phyloP scores from a whole-genome alignment of 352 stramenopile species.

The Pythium dissimile region DNA sequence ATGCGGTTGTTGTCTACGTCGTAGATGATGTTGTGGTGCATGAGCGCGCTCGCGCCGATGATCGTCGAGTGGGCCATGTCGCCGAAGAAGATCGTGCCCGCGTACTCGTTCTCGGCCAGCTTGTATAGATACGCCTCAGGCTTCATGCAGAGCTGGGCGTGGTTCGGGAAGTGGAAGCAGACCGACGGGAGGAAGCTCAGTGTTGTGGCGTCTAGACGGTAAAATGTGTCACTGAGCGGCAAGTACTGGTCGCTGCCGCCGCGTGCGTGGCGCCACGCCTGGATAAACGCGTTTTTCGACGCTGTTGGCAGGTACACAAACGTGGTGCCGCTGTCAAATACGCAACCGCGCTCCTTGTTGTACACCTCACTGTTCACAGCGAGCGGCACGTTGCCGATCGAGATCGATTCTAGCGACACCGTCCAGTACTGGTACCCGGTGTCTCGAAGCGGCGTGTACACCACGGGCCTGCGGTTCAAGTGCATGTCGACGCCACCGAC shows the following conservation, averaged over 20 bases:
- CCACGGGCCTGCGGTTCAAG: conserved; percentile 69
- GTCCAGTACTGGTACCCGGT: conserved; percentile 83
- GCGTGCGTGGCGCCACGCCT: conserved; percentile 44
- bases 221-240: conserved; percentile 45
- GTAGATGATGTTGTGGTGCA: conserved; percentile 77
- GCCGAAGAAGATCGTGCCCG: conserved; percentile 67
- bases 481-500: conserved; percentile 86
- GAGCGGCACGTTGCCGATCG: conserved; percentile 33
- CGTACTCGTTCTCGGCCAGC: conserved; percentile 36
- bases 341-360: conserved; percentile 63
- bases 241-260: conserved; percentile 36
- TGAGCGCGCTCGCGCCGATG: conserved; percentile 60
- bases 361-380: conserved; percentile 36
- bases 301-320: conserved; percentile 67
- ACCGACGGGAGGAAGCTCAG: conserved; percentile 43
- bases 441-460: conserved; percentile 81
- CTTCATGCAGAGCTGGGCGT: conserved; percentile 48
- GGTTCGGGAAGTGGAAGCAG: conserved; percentile 70
- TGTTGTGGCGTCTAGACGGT: conserved; percentile 22
- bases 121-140: conserved; percentile 48
- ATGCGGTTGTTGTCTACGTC: conserved; percentile 70
- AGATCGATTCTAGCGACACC: conserved; percentile 50
- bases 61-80: conserved; percentile 65
- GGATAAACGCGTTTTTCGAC: conserved; percentile 33
- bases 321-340: conserved; percentile 79